Base-by-base conservation (phyloP, 768 basidiomycete species). In the Gautieria morchelliformis region DNA sequence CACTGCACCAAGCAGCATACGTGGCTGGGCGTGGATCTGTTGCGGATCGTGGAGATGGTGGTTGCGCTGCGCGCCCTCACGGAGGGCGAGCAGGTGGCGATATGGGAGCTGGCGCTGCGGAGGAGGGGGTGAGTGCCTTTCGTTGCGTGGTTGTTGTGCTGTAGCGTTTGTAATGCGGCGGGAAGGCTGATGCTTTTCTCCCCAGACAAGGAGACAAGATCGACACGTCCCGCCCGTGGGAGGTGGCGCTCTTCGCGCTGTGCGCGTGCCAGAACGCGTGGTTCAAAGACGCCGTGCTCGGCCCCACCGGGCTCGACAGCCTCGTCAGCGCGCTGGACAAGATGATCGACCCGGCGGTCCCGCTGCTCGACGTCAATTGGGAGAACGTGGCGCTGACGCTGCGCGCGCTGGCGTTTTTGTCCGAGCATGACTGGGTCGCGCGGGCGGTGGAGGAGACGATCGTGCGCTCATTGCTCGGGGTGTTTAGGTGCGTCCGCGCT, bases 231-330 rank as follows among this genome's bases (percentile, higher is more conserved):
- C 53, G 53, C 30, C 44, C 53, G 2, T 55, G 53, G 53, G 41
- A 55, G 30, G 53, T 55, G 1, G 53, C 53, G 19, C 32, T 55
- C n/a, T 55, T 55, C 44, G 41, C 53, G 14, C 53, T 55, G 24
- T 55, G 53, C 42, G 39, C 41, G 4, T 27, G 20, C 10, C 11
- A 19, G 22, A 11, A 32, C 14, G 30, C 41, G 19, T 37, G 35
- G 35, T 37, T 37, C 14, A 37, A 37, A 37, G 35, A 37, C 35
- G 35, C 35, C 14, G 35, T 37, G 4, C 35, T 37, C 14, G 35
- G 35, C 2, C 35, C 35, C 35, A 37, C 35, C 2, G 35, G 35
- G 4, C 35, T 37, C 35, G 10, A 37, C 10, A 37, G 35, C 35
- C 35, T 37, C 35, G 35, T 37, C 14, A 37, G 4, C 14, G 35